Conservation (phyloP, 1,139 yeast species). For the Pichia sp. region DNA sequence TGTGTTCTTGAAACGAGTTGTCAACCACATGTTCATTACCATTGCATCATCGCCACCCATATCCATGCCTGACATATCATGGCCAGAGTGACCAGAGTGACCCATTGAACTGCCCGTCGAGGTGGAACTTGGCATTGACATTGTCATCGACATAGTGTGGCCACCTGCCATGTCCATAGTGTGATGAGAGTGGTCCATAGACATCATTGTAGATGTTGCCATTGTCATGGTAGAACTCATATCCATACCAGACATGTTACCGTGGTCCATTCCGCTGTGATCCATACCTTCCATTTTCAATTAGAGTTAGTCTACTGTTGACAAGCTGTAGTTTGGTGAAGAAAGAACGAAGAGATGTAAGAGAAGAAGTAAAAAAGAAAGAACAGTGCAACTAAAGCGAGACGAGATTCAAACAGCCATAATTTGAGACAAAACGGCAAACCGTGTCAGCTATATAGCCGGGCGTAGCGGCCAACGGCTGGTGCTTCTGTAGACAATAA, state of each 20-base stretch:
- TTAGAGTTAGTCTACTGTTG: no score
- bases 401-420: no score
- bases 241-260: constrained; percentile 13
- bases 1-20: constrained; percentile 41
- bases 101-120: background rate
- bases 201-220: background rate
- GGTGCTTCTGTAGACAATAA: background rate
- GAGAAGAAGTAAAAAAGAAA: no score
- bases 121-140: background rate
- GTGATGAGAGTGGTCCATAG: background rate
- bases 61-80: constrained; percentile 6
- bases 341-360: background rate
- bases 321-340: no score
- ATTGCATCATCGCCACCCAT: constrained; percentile 28
- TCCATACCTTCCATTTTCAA: constrained; percentile 6
- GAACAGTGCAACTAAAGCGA: no score
- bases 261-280: background rate
- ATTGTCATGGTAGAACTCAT: background rate
- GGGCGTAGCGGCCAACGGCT: no score
- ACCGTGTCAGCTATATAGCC: no score
- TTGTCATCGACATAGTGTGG: constrained; percentile 1
- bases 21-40: constrained; percentile 57
- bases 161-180: constrained; percentile 8
- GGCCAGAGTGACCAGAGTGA: no score
- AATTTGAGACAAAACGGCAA: no score